Conservation (phyloP, 768 basidiomycete species). For the Punctularia strigosozonata region DNA sequence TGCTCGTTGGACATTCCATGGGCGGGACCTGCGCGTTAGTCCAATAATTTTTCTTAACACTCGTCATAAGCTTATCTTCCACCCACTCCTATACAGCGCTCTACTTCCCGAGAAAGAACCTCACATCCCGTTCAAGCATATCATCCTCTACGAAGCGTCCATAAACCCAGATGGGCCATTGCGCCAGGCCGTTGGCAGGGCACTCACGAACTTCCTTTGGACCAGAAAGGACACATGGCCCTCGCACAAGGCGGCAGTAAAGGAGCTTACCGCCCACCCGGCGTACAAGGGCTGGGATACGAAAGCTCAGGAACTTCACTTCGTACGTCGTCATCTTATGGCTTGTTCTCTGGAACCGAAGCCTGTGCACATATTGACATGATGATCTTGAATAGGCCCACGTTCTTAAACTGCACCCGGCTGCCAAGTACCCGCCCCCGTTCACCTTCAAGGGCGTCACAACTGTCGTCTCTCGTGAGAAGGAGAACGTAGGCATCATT, state of each 20-base stretch:
- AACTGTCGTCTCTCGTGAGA: not conserved
- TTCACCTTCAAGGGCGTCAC: conserved; percentile 2
- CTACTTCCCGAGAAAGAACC: not conserved
- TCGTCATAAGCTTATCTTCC: not conserved
- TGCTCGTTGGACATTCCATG: not conserved
- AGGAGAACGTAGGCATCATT: not conserved
- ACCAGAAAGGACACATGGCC: not conserved
- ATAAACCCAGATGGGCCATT: not conserved
- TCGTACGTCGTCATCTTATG: not conserved
- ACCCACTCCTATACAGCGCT: not conserved
- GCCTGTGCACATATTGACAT: not conserved
- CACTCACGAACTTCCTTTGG: not conserved
- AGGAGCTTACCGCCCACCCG: not conserved
- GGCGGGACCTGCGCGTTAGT: not conserved
- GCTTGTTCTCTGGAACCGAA: not conserved
- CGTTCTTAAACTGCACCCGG: not conserved
- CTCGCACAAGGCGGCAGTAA: not conserved
- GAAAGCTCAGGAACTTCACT: not conserved
- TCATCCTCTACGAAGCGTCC: not conserved
- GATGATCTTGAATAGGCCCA: not conserved
- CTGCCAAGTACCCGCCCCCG: conserved; percentile 8
- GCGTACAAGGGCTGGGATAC: not conserved
- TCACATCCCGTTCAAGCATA: too few species aligned
- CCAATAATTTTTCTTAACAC: not conserved
- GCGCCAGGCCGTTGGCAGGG: not conserved